A percentile compares a stretch with the other conserved stretches of the same genome.
Evolutionary conservation across 306 rosid genomes (phyloP).

Genomic region (Castanea crenata): DNA sequence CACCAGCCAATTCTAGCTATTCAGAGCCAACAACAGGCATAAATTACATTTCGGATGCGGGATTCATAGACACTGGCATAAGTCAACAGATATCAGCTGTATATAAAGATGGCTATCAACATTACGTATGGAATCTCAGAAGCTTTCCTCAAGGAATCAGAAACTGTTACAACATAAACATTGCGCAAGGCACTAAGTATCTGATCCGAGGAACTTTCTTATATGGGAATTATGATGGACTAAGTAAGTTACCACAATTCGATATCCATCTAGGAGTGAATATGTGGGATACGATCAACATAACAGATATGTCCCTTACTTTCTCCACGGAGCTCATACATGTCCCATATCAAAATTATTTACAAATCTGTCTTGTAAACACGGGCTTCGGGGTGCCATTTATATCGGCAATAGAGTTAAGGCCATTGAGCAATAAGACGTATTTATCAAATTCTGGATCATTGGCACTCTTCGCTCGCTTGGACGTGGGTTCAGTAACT

Average conservation of each 20-base stretch:
- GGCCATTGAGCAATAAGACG: constrained; percentile 25
- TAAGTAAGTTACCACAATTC: constrained; percentile 31
- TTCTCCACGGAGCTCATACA: constrained; percentile 31
- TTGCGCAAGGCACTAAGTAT: constrained; percentile 26
- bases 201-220: constrained; percentile 35
- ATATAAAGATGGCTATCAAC: constrained; percentile 6
- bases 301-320: neutral
- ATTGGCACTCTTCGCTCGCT: neutral
- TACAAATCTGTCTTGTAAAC: constrained; percentile 42
- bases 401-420: constrained; percentile 45
- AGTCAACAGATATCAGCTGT: neutral
- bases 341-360: constrained; percentile 20
- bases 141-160: constrained; percentile 54
- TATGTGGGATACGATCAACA: constrained; percentile 30
- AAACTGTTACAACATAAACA: constrained; percentile 49
- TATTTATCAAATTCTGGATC: constrained; percentile 19
- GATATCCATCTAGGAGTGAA: constrained; percentile 44
- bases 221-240: constrained; percentile 49
- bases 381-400: constrained; percentile 43
- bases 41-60: constrained; percentile 26
- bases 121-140: constrained; percentile 25
- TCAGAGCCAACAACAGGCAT: constrained; percentile 19
- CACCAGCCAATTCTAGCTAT: neutral
- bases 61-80: constrained; percentile 18
- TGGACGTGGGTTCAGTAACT: constrained; percentile 29